Evolutionary conservation across 1,284 basidiomycete genomes (phyloP).

Genomic region (Trichosporon faecale): DNA sequence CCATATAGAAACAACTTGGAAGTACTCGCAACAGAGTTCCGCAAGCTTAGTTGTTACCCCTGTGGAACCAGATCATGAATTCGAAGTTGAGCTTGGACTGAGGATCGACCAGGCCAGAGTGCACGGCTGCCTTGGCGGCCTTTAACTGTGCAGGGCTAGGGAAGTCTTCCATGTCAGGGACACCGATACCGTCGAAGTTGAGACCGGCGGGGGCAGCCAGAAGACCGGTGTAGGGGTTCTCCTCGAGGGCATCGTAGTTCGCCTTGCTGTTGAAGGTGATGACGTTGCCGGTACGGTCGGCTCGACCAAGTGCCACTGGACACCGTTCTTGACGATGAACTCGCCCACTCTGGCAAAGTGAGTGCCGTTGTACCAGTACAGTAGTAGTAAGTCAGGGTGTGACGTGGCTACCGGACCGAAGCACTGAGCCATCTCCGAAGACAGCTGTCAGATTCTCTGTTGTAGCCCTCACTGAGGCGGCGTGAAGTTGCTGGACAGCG

Average conservation of each 20-base stretch:
- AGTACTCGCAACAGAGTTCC: no score
- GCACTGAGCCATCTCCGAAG: no score
- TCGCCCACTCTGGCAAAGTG: neutral
- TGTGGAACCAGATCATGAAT: no score
- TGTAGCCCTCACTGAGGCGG: no score
- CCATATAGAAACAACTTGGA: no score
- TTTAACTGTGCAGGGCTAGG: neutral
- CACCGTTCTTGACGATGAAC: neutral
- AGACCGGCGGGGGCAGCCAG: neutral
- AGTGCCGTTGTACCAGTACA: neutral
- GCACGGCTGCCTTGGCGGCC: neutral
- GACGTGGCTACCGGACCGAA: no score
- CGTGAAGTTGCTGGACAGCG: no score
- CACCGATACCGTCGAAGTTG: neutral
- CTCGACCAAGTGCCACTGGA: neutral
- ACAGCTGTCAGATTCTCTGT: no score
- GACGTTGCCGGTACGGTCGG: neutral
- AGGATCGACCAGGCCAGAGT: no score
- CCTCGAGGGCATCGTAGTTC: neutral
- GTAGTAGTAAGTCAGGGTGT: neutral
- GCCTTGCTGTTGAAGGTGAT: neutral
- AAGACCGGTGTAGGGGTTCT: neutral
- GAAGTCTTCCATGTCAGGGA: neutral
- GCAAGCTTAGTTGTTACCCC: no score
- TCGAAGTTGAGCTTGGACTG: no score